These are phyloP conservation scores for Babesia ovata DNA, from an alignment of 169 alveolate genomes.

Conservation along the genomic window DNA sequence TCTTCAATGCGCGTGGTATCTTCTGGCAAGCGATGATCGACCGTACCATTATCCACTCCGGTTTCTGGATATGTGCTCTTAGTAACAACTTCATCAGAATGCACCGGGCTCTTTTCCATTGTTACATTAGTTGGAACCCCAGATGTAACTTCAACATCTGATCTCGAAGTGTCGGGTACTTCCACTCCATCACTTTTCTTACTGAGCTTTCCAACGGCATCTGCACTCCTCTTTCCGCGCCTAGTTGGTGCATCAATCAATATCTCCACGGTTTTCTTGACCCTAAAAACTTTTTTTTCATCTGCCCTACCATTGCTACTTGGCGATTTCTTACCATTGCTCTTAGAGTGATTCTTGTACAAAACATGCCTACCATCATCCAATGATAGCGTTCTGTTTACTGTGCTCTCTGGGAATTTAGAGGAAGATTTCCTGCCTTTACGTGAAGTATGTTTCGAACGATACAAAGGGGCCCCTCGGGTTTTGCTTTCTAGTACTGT, in stretches of 20 bases:
- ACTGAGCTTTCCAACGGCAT: too few relatives aligned
- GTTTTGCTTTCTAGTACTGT: background rate
- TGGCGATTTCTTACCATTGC: background rate
- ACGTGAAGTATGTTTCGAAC: background rate
- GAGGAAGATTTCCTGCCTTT: background rate
- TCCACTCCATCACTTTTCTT: too few relatives aligned
- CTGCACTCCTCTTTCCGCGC: background rate
- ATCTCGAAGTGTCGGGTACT: too few relatives aligned
- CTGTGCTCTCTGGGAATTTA: background rate
- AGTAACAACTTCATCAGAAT: too few relatives aligned
- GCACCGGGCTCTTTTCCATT: too few relatives aligned
- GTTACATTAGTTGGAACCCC: too few relatives aligned
- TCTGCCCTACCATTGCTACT: background rate
- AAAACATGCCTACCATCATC: background rate
- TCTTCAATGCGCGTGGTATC: too few relatives aligned
- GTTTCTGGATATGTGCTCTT: too few relatives aligned
- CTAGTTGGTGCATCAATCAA: constrained; percentile 27
- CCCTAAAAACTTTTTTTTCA: constrained; percentile 23
- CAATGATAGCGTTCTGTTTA: background rate
- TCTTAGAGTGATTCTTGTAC: background rate
- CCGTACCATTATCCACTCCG: too few relatives aligned
- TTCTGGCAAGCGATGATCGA: too few relatives aligned
- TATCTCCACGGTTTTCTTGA: constrained; percentile 31
- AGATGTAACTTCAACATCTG: too few relatives aligned
- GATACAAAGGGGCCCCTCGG: background rate